Evolutionary conservation across 179 eudicot species (phyloP).

Genomic region (Amaranthus tricolor): DNA sequence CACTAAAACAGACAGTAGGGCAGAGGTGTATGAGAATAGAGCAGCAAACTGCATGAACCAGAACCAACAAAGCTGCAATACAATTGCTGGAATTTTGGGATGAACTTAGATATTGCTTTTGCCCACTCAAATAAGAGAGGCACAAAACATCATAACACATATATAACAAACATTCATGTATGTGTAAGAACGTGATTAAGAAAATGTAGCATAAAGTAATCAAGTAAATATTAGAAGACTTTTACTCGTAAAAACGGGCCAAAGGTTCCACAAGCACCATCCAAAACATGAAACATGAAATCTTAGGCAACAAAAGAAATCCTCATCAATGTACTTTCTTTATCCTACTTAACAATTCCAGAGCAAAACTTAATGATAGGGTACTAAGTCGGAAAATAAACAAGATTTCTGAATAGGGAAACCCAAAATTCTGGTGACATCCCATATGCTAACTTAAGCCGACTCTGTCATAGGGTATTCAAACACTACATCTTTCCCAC

Average conservation of each 20-base stretch:
- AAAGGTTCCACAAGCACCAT: neutral
- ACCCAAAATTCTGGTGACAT: constrained; percentile 18
- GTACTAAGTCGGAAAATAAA: constrained; percentile 10
- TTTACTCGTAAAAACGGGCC: too few relatives aligned
- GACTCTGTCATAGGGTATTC: constrained; percentile 47
- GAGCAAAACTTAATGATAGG: constrained; percentile 5
- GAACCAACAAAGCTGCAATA: too few relatives aligned
- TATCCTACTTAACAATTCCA: constrained; percentile 16
- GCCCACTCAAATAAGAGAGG: too few relatives aligned
- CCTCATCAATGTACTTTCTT: constrained; percentile 7
- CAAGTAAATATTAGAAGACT: neutral
- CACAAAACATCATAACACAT: too few relatives aligned
- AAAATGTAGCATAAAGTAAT: neutral
- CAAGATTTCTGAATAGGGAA: constrained; percentile 3
- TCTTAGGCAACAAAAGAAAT: constrained; percentile 13
- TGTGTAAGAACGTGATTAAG: too few relatives aligned
- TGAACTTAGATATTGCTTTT: too few relatives aligned
- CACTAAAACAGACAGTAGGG: too few relatives aligned
- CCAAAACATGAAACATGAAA: constrained; percentile 12
- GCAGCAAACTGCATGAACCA: too few relatives aligned
- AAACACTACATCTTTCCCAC: constrained; percentile 70
- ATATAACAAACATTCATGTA: too few relatives aligned
- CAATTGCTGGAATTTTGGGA: too few relatives aligned
- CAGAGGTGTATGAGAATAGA: too few relatives aligned
- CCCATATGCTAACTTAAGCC: constrained; percentile 24